A percentile compares a stretch with the other conserved stretches of the same genome.
Conservation (phyloP, 345 rosid species). For the Eucalyptus paniculata region DNA sequence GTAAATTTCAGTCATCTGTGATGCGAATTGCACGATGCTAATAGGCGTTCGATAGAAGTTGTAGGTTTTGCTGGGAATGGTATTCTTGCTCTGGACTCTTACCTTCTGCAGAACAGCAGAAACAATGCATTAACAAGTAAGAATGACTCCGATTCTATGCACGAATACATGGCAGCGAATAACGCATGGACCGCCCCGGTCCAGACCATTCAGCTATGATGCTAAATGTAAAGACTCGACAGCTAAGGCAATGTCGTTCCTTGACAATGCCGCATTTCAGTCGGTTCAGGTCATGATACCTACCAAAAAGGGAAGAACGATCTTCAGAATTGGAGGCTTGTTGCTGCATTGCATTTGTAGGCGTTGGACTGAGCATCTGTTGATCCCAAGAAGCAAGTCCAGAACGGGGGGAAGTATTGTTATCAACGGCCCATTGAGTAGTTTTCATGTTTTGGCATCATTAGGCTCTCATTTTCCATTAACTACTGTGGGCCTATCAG, state of each 20-base stretch:
- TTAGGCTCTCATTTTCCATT: neutral
- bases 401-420: conserved; percentile 30
- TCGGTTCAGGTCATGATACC: conserved; percentile 61
- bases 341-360: conserved; percentile 14
- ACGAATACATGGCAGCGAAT: neutral
- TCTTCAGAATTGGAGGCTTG: conserved; percentile 67
- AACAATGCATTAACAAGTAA: conserved; percentile 54
- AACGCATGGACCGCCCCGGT: conserved; percentile 6
- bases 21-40: neutral
- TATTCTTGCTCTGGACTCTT: conserved; percentile 70
- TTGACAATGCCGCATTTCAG: conserved; percentile 52
- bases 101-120: conserved; percentile 60
- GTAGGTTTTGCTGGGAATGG: conserved; percentile 27
- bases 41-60: neutral
- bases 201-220: conserved; percentile 56
- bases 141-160: neutral
- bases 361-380: conserved; percentile 78
- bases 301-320: conserved; percentile 61
- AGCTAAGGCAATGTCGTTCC: conserved; percentile 23
- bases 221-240: conserved; percentile 52
- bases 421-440: neutral
- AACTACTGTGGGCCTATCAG: neutral
- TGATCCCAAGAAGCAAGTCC: conserved; percentile 49
- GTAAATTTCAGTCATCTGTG: neutral
- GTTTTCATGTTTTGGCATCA: neutral